phyloP scores from a whole-genome alignment of 441 rosid genomes.

The Pelargonium myrrhifolium region DNA sequence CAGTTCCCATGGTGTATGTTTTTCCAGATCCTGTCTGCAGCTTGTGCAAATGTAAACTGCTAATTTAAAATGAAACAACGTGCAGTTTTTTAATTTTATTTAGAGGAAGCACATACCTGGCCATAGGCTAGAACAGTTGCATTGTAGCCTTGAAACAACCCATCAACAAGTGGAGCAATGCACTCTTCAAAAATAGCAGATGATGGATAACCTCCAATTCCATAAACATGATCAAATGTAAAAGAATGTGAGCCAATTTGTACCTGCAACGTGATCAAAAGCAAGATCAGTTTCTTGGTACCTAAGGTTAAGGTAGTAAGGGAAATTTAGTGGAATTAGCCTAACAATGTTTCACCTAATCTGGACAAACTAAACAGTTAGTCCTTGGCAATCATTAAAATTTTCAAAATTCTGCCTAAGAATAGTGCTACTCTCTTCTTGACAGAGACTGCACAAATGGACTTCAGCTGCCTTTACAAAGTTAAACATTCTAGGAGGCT shows the following conservation, averaged over 20 bases:
- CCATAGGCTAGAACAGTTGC: conserved; percentile 63
- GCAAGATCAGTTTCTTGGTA: not conserved
- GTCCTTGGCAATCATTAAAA: not conserved
- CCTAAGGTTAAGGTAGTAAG: not conserved
- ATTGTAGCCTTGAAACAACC: conserved; percentile 56
- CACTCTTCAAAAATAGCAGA: conserved; percentile 47
- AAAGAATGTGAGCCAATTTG: conserved; percentile 53
- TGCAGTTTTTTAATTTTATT: not conserved
- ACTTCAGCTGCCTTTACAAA: not conserved
- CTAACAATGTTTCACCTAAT: not conserved
- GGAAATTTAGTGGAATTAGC: not conserved
- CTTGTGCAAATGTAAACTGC: conserved; percentile 18
- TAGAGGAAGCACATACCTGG: conserved; percentile 34
- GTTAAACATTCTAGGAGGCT: not conserved
- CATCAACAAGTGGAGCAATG: conserved; percentile 47
- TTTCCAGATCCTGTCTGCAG: conserved; percentile 71
- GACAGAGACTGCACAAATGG: not conserved
- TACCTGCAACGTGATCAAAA: conserved; percentile 29
- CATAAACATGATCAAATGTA: conserved; percentile 55
- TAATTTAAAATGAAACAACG: conserved; percentile 1
- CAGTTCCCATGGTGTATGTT: conserved; percentile 78
- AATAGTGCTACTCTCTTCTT: not conserved
- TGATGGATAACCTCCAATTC: conserved; percentile 38
- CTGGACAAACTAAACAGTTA: not conserved
- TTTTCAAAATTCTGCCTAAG: not conserved